Base-by-base conservation (phyloP, 2,329 filamentous ascomycete species). In the Claviceps sp. region DNA sequence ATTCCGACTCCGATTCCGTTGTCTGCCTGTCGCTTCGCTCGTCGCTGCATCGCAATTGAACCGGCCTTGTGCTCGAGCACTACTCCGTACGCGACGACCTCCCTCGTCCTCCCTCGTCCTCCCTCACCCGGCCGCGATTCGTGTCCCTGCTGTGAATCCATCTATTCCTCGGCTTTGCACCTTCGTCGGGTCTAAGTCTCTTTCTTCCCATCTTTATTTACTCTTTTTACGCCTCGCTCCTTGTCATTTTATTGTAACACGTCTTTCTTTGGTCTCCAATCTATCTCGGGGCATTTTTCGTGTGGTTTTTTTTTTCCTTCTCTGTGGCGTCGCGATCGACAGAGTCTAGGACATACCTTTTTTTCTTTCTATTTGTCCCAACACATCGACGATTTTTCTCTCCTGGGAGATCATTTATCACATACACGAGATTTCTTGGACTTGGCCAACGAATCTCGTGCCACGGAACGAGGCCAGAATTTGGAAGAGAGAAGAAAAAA, bases 21-120 rank as follows among this genome's bases (percentile, higher is more conserved):
- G 46, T 48, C 40, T 26, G 4, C 5, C 42, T 20, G 30, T 44
- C 49, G 46, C 54, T 50, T 54, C 52, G 51, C 53, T 40, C n/a
- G 5, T 51, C 51, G 51, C 49, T 55, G 48, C 48, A 53, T 53
- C 40, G 40, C 50, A 47, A 42, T 53, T 46, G 42, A 34, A 41
- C 47, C 20, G 22, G 13, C 24, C 20, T 42, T 16, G 38, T 41
- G 42, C n/a, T 47, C 6, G 37, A 16, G 34, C 16, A 40, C 34
- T 49, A 18, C 1, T 18, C 18, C 18, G 18, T 18, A 49, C 24
- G 18, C 48, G 47, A 38, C 37, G 8, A 14, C 30, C 30, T 34
- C 30, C 30, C 30, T 34, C 30, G 30, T 30, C 30, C 30, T 30
- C 30, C 30, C 30, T 34, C 30, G 26, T 30, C 26, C 26, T 30